These are phyloP conservation scores for Alternaria sp. DNA, from an alignment of 2,329 filamentous ascomycete genomes.

Conservation along the genomic window DNA sequence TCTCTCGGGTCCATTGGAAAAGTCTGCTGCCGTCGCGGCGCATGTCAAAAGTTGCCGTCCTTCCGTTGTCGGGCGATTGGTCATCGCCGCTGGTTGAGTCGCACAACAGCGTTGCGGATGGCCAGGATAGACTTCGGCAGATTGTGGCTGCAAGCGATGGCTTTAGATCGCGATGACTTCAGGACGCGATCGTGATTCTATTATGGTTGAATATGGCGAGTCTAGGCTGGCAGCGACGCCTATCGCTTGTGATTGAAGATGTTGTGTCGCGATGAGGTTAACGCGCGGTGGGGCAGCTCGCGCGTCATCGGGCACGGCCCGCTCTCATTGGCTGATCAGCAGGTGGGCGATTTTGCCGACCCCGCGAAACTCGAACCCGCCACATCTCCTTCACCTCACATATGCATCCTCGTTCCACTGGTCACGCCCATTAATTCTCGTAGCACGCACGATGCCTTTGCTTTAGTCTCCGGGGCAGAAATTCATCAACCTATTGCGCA, in stretches of 20 bases:
- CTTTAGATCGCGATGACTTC: neutral
- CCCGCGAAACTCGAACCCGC: neutral
- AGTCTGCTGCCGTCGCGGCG: neutral
- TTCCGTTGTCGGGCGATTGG: neutral
- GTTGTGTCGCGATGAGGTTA: neutral
- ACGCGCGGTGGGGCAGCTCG: neutral
- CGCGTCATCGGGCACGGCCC: neutral
- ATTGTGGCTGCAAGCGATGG: neutral
- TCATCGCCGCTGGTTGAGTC: neutral
- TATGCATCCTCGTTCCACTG: neutral
- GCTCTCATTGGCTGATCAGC: neutral
- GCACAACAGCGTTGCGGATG: neutral
- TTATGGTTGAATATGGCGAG: neutral
- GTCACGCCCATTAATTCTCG: neutral
- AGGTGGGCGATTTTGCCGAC: neutral
- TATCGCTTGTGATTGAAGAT: neutral
- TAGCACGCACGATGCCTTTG: accelerated
- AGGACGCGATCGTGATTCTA: neutral
- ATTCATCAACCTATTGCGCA: neutral
- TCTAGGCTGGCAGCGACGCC: neutral
- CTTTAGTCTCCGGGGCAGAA: neutral
- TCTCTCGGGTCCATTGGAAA: neutral
- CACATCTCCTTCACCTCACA: neutral
- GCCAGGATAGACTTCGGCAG: neutral
- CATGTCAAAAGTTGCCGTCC: neutral